phyloP scores from a whole-genome alignment of 805 yeast species.

The Phaffomyces thermotolerans region DNA sequence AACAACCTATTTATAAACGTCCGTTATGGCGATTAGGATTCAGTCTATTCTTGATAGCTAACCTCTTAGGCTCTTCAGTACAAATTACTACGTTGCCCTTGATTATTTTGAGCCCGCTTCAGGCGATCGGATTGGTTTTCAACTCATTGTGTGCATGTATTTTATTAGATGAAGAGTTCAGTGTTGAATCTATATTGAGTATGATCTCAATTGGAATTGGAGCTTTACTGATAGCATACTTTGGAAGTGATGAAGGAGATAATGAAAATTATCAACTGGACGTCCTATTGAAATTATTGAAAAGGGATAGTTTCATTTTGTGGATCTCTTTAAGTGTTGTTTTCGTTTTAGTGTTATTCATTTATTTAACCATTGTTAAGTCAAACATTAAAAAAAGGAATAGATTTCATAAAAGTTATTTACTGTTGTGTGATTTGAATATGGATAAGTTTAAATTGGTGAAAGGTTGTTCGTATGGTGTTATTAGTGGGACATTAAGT shows the following conservation, averaged over 20 bases:
- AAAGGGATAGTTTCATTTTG: slow-evolving; percentile 39
- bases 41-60: slow-evolving; percentile 59
- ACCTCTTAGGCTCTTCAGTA: slow-evolving; percentile 71
- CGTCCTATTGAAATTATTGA: slow-evolving; percentile 38
- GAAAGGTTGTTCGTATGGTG: slow-evolving; percentile 60
- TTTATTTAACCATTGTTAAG: slow-evolving; percentile 23
- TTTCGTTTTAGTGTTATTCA: slow-evolving; percentile 23
- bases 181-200: slow-evolving; percentile 49
- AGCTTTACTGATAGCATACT: slow-evolving; percentile 69
- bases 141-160: slow-evolving; percentile 68
- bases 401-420: not conserved
- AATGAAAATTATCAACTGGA: slow-evolving; percentile 35
- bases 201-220: slow-evolving; percentile 65
- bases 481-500: slow-evolving; percentile 67
- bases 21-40: slow-evolving; percentile 74
- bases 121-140: slow-evolving; percentile 83
- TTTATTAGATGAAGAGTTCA: slow-evolving; percentile 61
- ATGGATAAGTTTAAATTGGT: slow-evolving; percentile 22
- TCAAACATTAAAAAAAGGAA: not conserved
- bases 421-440: not conserved
- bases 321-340: slow-evolving; percentile 46
- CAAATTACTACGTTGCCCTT: slow-evolving; percentile 82
- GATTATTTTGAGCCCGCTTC: slow-evolving; percentile 72
- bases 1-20: slow-evolving; percentile 8
- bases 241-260: slow-evolving; percentile 55